Evolutionary conservation across 805 yeast genomes (phyloP).

Genomic region (Candida bentonensis): DNA sequence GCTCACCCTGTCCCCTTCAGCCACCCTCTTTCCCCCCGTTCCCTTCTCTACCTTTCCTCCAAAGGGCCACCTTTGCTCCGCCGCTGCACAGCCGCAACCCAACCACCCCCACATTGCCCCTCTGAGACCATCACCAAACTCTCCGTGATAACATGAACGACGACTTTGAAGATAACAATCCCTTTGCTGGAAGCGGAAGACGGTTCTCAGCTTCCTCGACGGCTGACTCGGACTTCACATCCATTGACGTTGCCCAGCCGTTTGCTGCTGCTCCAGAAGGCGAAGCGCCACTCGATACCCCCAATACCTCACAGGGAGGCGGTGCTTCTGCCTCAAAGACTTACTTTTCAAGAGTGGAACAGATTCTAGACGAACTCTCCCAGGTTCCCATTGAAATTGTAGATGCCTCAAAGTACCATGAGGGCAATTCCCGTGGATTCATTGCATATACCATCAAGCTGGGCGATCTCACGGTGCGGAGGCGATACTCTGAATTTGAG

Average conservation of each 20-base stretch:
- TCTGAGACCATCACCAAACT: background rate
- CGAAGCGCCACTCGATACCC: conserved; percentile 2
- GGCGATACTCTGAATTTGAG: conserved; percentile 90
- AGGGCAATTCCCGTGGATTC: conserved; percentile 61
- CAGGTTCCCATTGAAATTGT: conserved; percentile 33
- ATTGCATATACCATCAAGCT: conserved; percentile 69
- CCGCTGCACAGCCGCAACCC: too few relatives aligned
- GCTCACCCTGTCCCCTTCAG: too few relatives aligned
- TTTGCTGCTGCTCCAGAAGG: background rate
- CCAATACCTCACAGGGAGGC: background rate
- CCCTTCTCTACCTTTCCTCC: too few relatives aligned
- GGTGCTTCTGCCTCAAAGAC: conserved; percentile 5
- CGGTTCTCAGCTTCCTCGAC: conserved; percentile 6
- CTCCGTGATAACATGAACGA: too few relatives aligned
- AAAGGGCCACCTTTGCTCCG: too few relatives aligned
- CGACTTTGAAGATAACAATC: conserved; percentile 32
- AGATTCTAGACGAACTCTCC: conserved; percentile 18
- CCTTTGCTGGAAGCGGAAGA: conserved; percentile 24
- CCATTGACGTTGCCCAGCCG: background rate
- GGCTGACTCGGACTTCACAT: conserved; percentile 8
- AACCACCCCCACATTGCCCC: background rate
- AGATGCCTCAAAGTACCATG: conserved; percentile 79
- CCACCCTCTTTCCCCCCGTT: too few relatives aligned
- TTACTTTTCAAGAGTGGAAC: conserved; percentile 20
- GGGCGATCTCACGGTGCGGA: conserved; percentile 49